Evolutionary conservation across 306 rosid genomes (phyloP).

Genomic region (Cucurbita moschata): DNA sequence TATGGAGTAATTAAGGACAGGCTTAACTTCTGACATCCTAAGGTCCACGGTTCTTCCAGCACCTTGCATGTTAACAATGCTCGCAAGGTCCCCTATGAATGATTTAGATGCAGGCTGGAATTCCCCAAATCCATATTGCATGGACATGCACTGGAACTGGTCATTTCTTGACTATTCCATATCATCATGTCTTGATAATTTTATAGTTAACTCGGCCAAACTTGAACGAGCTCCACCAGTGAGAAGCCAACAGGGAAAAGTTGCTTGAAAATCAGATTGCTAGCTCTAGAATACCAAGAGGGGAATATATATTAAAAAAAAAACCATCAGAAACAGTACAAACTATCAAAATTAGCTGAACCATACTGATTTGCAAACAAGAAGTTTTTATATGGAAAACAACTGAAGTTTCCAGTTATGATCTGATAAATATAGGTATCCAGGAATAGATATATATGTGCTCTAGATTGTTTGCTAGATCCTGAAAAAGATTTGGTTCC

Average conservation of each 20-base stretch:
- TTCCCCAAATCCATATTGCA: slow-evolving; percentile 48
- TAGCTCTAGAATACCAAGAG: not conserved
- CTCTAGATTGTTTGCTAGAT: not conserved
- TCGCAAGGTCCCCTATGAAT: slow-evolving; percentile 26
- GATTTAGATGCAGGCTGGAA: slow-evolving; percentile 30
- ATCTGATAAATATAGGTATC: too few species aligned
- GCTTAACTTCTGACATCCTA: slow-evolving; percentile 37
- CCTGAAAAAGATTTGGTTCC: not conserved
- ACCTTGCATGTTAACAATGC: slow-evolving; percentile 19
- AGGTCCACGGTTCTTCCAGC: slow-evolving; percentile 25
- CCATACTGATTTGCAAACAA: not conserved
- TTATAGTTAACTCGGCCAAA: slow-evolving; percentile 3
- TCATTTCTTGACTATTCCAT: slow-evolving; percentile 26
- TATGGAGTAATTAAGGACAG: slow-evolving; percentile 67
- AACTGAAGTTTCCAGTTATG: not conserved
- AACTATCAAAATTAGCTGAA: not conserved
- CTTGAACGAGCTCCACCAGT: slow-evolving; percentile 7
- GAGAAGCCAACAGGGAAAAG: not conserved
- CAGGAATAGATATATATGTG: not conserved
- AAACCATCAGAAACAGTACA: not conserved
- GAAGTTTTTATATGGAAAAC: not conserved
- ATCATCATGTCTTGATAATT: slow-evolving; percentile 10
- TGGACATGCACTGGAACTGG: slow-evolving; percentile 20
- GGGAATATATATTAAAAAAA: not conserved
- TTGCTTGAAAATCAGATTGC: slow-evolving; percentile 1